These are phyloP conservation scores for Sclerotinia spermophila DNA, from an alignment of 2,329 filamentous ascomycete genomes.

Conservation along the genomic window DNA sequence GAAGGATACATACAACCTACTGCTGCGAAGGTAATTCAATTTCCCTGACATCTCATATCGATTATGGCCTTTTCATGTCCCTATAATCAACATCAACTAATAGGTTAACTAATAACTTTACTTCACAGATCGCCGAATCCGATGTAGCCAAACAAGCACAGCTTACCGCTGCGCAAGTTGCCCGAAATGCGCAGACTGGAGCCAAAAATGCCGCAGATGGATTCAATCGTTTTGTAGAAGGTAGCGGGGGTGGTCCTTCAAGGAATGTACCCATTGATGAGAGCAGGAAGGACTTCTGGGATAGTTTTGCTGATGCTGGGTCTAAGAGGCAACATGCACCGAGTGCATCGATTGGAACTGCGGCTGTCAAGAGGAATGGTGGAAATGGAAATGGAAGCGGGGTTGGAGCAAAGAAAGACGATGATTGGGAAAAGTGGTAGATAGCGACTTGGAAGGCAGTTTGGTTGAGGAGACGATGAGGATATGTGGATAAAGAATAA, in stretches of 20 bases:
- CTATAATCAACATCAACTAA: not conserved
- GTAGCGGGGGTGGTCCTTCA: conserved; percentile 42
- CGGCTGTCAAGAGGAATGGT: conserved; percentile 34
- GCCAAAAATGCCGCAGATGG: conserved; percentile 73
- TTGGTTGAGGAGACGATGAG: not conserved
- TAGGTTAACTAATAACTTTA: not conserved
- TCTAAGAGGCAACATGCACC: conserved; percentile 17
- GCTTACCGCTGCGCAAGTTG: conserved; percentile 62
- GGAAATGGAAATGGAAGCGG: conserved; percentile 18
- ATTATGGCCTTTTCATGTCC: not conserved
- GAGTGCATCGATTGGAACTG: conserved; percentile 33
- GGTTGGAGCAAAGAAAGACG: conserved; percentile 44
- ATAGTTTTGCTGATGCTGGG: conserved; percentile 67
- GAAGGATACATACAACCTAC: conserved; percentile 90
- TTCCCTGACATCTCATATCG: not conserved
- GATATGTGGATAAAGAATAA: not conserved
- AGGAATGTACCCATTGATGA: conserved; percentile 47
- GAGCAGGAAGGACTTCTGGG: conserved; percentile 85
- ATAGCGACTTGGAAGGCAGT: not conserved
- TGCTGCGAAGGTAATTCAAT: conserved; percentile 68
- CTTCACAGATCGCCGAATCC: conserved; percentile 67
- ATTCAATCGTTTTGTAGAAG: conserved; percentile 86
- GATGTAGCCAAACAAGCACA: conserved; percentile 69
- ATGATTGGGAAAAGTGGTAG: conserved; percentile 56
- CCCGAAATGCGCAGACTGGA: conserved; percentile 62